Conservation (phyloP, 2,329 filamentous ascomycete genomes). For the Amesomyces nigricolor region DNA sequence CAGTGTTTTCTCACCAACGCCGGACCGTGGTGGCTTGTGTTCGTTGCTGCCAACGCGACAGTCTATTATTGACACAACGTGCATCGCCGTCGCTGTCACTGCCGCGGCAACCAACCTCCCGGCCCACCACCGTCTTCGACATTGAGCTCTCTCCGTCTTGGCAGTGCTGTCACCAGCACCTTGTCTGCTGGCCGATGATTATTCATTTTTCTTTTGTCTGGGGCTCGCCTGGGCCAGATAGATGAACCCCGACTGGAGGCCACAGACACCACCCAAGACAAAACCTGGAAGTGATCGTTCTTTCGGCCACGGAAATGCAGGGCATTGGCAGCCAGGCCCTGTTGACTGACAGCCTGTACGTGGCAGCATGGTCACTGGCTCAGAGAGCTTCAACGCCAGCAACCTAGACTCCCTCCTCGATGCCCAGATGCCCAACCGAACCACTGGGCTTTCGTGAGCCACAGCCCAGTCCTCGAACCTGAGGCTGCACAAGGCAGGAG, state of each 20-base stretch:
- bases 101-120: no score
- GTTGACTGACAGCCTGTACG: conserved; percentile 17
- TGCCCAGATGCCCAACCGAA: conserved; percentile 24
- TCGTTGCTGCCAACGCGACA: conserved; percentile 4
- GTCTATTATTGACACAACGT: not conserved
- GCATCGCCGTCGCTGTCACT: not conserved
- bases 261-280: conserved; percentile 5
- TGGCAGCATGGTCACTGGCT: conserved; percentile 19
- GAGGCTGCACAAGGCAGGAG: conserved; percentile 18
- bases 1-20: not conserved
- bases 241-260: not conserved
- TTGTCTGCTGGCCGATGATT: not conserved
- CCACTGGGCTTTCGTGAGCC: conserved; percentile 5
- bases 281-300: not conserved
- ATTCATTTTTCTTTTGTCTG: not conserved
- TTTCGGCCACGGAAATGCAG: conserved; percentile 9
- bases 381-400: conserved; percentile 9
- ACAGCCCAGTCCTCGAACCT: not conserved
- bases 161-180: not conserved
- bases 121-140: no score
- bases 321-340: conserved; percentile 8
- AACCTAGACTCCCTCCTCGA: conserved; percentile 1
- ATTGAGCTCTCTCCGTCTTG: not conserved
- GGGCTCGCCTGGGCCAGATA: no score
- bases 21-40: conserved; percentile 5